These are phyloP conservation scores for Thuidium tamariscinum DNA, from an alignment of 225 moss, liverwort and hornwort species.

Conservation along the genomic window DNA sequence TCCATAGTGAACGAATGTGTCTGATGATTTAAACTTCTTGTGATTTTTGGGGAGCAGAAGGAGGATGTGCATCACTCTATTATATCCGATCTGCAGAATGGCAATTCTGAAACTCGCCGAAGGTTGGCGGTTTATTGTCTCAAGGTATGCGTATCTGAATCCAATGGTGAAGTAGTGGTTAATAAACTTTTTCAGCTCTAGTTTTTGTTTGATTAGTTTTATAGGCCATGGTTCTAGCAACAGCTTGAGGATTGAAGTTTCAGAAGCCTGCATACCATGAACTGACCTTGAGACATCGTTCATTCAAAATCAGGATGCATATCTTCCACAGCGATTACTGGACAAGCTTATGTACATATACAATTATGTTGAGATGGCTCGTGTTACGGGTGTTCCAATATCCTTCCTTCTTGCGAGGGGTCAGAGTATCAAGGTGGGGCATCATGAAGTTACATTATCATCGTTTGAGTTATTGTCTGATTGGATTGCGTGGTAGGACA, in stretches of 20 bases:
- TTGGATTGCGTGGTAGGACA: not conserved
- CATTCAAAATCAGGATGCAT: slow-evolving; percentile 62
- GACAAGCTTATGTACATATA: slow-evolving; percentile 99
- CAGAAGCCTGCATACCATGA: not conserved
- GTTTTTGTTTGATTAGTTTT: not conserved
- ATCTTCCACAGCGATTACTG: slow-evolving; percentile 91
- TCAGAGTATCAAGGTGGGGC: slow-evolving; percentile 85
- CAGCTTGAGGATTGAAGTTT: not conserved
- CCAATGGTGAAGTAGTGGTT: not conserved
- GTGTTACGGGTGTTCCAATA: slow-evolving; percentile 95
- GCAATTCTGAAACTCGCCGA: slow-evolving; percentile 83
- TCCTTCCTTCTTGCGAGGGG: slow-evolving; percentile 95
- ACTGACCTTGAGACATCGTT: not conserved
- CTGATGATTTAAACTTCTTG: not conserved
- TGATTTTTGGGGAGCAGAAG: slow-evolving; percentile 43
- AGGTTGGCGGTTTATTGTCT: slow-evolving; percentile 96
- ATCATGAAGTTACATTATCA: not conserved
- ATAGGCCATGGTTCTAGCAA: not conserved
- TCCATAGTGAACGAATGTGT: not conserved
- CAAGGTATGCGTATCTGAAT: slow-evolving; percentile 36
- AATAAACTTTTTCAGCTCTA: not conserved
- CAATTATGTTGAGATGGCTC: slow-evolving; percentile 99
- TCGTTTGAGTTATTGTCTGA: not conserved
- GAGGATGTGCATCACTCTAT: slow-evolving; percentile 99
- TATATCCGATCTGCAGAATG: slow-evolving; percentile 91